Evolutionary conservation across 2,329 filamentous ascomycete genomes (phyloP).

Genomic region (Penicillium sp.): DNA sequence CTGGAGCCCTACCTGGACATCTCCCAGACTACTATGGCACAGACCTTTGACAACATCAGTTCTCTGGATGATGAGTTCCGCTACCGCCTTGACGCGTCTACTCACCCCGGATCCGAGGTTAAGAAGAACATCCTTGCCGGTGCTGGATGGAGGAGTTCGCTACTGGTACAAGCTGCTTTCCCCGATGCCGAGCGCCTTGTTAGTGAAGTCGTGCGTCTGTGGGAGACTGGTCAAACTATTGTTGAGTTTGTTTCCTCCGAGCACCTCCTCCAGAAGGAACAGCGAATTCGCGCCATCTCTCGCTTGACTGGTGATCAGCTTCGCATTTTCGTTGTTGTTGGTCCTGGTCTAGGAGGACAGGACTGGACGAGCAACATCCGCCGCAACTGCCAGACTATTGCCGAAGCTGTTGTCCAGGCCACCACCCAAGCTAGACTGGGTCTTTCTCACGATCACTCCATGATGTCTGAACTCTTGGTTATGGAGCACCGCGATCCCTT

Average conservation of each 20-base stretch:
- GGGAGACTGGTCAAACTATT: background rate
- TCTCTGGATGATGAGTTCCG: background rate
- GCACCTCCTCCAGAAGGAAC: constrained; percentile 3
- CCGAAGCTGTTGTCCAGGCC: constrained; percentile 1
- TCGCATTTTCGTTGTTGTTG: constrained; percentile 1
- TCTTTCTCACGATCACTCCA: constrained; percentile 3
- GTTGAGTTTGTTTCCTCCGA: constrained; percentile 3
- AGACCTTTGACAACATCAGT: background rate
- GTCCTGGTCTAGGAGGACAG: background rate
- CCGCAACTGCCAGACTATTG: constrained; percentile 3
- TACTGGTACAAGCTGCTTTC: background rate
- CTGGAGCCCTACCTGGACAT: background rate
- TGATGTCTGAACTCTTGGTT: constrained; percentile 1
- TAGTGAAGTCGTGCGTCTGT: background rate
- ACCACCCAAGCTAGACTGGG: background rate
- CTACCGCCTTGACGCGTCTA: background rate
- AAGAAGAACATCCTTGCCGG: background rate
- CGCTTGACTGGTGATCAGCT: background rate
- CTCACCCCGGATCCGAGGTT: constrained; percentile 1
- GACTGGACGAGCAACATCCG: constrained; percentile 1
- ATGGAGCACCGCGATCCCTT: background rate
- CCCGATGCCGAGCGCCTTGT: background rate
- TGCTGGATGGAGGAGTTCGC: background rate
- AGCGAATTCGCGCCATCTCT: background rate
- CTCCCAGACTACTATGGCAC: constrained; percentile 3